Evolutionary conservation across 768 basidiomycete species (phyloP).

Genomic region (Xanthoconium stramineum): DNA sequence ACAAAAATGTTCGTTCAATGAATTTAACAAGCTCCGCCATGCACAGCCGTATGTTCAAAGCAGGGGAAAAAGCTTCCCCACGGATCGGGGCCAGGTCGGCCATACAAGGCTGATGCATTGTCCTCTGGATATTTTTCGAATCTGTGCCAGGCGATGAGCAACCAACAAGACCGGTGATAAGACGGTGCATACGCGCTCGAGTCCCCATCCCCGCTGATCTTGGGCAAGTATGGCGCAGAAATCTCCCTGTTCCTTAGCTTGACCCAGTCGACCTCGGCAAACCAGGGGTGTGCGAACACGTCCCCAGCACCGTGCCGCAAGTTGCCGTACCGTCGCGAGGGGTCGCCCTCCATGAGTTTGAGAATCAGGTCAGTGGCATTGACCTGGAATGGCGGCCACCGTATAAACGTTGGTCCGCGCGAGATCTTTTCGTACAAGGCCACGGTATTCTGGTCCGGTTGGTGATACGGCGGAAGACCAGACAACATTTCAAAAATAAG

Average conservation of each 20-base stretch:
- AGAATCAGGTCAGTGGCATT: slow-evolving; percentile 86
- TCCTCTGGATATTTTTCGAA: slow-evolving; percentile 82
- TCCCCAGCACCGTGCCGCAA: slow-evolving; percentile 84
- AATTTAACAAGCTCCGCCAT: slow-evolving; percentile 26
- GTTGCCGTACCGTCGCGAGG: slow-evolving; percentile 88
- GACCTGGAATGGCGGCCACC: slow-evolving; percentile 74
- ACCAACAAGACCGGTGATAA: not conserved
- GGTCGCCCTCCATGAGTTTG: slow-evolving; percentile 86
- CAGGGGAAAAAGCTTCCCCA: slow-evolving; percentile 72
- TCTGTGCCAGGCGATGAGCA: slow-evolving; percentile 32
- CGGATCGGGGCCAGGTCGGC: slow-evolving; percentile 51
- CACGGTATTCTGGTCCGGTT: slow-evolving; percentile 79
- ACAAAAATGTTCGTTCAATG: not conserved
- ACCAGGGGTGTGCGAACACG: slow-evolving; percentile 93
- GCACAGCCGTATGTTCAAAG: slow-evolving; percentile 61
- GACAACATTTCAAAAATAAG: slow-evolving; percentile 98
- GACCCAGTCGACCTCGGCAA: slow-evolving; percentile 90
- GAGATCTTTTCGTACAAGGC: slow-evolving; percentile 91
- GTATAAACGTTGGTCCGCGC: slow-evolving; percentile 66
- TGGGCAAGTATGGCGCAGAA: slow-evolving; percentile 91
- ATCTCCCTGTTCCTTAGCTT: slow-evolving; percentile 81
- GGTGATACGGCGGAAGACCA: slow-evolving; percentile 93
- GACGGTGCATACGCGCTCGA: slow-evolving; percentile 75
- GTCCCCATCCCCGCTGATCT: slow-evolving; percentile 90
- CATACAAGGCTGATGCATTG: slow-evolving; percentile 58